Conservation (phyloP, 176 grass and related monocot species). For the Aegilops tauschii region DNA sequence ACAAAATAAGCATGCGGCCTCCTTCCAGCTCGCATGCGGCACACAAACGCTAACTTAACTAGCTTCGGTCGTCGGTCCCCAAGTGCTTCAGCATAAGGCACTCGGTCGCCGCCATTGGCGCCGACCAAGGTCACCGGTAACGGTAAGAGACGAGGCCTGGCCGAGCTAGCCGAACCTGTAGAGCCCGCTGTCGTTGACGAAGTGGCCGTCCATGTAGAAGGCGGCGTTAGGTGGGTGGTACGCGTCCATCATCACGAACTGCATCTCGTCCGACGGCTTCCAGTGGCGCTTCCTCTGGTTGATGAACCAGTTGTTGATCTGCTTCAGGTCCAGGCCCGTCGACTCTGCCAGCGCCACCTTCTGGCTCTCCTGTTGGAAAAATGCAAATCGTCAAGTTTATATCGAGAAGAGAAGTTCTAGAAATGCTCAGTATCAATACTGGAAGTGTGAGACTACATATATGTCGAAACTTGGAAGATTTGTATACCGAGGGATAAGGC, state of each 20-base stretch:
- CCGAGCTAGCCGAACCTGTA: conserved; percentile 49
- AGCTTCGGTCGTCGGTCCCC: background rate
- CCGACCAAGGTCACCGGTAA: background rate
- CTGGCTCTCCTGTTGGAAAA: conserved; percentile 63
- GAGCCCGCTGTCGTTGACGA: conserved; percentile 52
- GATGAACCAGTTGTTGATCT: conserved; percentile 99
- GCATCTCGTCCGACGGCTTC: conserved; percentile 93
- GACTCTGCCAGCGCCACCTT: conserved; percentile 79
- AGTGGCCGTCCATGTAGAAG: conserved; percentile 88
- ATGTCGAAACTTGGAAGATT: background rate
- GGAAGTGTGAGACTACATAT: too few relatives aligned
- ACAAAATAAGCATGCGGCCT: conserved; percentile 30
- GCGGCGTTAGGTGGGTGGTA: conserved; percentile 52
- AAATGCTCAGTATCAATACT: background rate
- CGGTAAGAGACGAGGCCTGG: background rate
- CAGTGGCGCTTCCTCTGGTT: conserved; percentile 99
- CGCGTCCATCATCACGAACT: conserved; percentile 87
- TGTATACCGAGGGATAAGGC: conserved; percentile 90
- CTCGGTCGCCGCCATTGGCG: background rate
- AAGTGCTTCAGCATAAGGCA: background rate
- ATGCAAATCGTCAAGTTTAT: background rate
- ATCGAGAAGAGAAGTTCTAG: background rate
- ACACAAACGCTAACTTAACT: conserved; percentile 2
- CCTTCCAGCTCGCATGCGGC: conserved; percentile 1
- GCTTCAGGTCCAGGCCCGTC: conserved; percentile 84